Conservation (phyloP, 1,284 basidiomycete species). For the Coniferiporia weirii region DNA sequence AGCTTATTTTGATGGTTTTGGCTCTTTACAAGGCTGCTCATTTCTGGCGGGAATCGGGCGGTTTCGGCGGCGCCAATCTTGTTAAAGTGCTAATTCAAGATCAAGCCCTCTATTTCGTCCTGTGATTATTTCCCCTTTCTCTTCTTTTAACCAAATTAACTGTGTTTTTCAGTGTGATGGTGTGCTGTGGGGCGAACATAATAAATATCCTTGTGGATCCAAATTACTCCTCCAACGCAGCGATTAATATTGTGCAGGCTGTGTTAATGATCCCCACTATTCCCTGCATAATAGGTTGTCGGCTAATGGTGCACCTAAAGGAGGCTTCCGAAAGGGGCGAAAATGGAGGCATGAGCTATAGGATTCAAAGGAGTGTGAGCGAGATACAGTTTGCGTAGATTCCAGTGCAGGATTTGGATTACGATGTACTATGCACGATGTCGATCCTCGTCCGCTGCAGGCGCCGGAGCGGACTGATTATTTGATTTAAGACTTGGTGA, state of each 20-base stretch:
- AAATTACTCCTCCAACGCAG: neutral
- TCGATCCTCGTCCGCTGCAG: too few relatives aligned
- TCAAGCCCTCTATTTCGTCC: slow-evolving; percentile 4
- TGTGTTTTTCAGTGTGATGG: neutral
- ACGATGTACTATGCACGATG: too few relatives aligned
- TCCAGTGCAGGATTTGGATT: too few relatives aligned
- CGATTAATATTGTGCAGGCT: neutral
- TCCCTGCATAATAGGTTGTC: neutral
- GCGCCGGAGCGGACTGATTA: too few relatives aligned
- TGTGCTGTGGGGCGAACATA: neutral
- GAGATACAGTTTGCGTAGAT: neutral
- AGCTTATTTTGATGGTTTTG: neutral
- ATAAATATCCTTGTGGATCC: neutral
- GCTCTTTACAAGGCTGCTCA: neutral
- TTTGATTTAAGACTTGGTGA: too few relatives aligned
- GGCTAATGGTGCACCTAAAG: neutral
- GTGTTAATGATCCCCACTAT: neutral
- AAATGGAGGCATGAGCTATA: neutral
- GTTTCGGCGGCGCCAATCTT: neutral
- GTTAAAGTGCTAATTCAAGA: neutral
- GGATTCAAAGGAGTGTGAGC: neutral
- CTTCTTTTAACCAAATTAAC: neutral
- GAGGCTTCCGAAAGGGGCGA: neutral
- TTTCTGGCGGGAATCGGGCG: neutral
- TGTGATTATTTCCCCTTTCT: neutral